Conservation (phyloP, 805 yeast species). For the Starmerella ratchasimensis region DNA sequence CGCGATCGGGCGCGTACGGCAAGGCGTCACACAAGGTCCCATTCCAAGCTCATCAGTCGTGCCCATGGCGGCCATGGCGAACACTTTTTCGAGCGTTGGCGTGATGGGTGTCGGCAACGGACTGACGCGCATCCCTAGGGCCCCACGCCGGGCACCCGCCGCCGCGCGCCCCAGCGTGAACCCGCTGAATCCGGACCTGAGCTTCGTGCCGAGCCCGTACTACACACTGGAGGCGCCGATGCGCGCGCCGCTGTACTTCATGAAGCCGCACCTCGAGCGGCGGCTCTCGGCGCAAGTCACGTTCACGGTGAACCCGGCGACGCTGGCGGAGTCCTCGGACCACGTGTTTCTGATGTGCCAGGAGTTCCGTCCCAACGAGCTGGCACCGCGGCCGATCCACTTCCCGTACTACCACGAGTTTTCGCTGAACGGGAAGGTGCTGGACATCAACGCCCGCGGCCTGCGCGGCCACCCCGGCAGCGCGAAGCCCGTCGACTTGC, state of each 20-base stretch:
- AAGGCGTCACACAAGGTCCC: too few species aligned
- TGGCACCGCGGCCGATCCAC: conserved; percentile 28
- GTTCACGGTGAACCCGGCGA: conserved; percentile 35
- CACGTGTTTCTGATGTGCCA: conserved; percentile 44
- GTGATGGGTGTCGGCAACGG: too few species aligned
- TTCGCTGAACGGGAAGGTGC: conserved; percentile 38
- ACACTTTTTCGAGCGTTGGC: too few species aligned
- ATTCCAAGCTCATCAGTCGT: too few species aligned
- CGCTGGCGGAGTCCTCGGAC: conserved; percentile 29
- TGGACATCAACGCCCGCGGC: conserved; percentile 53
- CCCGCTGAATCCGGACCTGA: conserved; percentile 1
- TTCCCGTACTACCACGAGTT: conserved; percentile 67
- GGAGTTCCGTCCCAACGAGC: conserved; percentile 11
- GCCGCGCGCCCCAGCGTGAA: too few species aligned
- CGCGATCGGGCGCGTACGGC: too few species aligned
- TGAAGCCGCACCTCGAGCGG: conserved; percentile 11
- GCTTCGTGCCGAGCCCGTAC: conserved; percentile 23
- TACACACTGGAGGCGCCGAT: conserved; percentile 15
- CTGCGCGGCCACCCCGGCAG: conserved; percentile 66
- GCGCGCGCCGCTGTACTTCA: conserved; percentile 16
- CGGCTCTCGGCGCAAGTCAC: conserved; percentile 3
- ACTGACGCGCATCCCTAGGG: too few species aligned
- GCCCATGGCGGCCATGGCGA: too few species aligned
- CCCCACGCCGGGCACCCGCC: too few species aligned
- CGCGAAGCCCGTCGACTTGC: conserved; percentile 67